These are phyloP conservation scores for Arabidopsis thaliana DNA, from an alignment of 345 rosid species.

Conservation along the genomic window DNA sequence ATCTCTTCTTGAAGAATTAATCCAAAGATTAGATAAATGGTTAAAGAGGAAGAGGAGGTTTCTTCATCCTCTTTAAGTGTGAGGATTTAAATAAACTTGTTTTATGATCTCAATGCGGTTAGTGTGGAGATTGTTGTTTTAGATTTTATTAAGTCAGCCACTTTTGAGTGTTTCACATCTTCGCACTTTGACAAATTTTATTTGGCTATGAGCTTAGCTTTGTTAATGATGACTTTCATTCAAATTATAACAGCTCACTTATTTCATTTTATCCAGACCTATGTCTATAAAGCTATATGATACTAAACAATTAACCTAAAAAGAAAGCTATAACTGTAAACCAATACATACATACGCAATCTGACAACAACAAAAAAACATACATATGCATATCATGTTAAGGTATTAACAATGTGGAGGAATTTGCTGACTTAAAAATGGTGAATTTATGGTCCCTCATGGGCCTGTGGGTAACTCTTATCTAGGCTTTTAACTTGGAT, in stretches of 20 bases:
- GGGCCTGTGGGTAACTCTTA: slow-evolving; percentile 17
- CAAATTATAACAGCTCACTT: not conserved
- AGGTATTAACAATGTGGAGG: not conserved
- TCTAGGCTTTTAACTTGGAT: not conserved
- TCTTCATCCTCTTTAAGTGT: slow-evolving; percentile 44
- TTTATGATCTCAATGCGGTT: slow-evolving; percentile 32
- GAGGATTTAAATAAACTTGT: slow-evolving; percentile 26
- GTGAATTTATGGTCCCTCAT: slow-evolving; percentile 20
- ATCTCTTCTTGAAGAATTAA: slow-evolving; percentile 1
- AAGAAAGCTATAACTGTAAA: not conserved
- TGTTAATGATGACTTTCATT: not conserved
- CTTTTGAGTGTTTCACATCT: slow-evolving; percentile 7
- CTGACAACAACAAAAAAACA: not conserved
- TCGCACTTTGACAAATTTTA: not conserved
- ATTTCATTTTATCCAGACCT: not conserved
- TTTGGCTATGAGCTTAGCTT: not conserved
- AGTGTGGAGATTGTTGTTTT: slow-evolving; percentile 34
- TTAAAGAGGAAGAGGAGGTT: slow-evolving; percentile 39
- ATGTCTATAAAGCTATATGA: not conserved
- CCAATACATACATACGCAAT: slow-evolving; percentile 12
- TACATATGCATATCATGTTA: not conserved
- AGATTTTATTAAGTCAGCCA: slow-evolving; percentile 7
- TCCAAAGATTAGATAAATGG: slow-evolving; percentile 27
- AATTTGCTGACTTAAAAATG: not conserved
- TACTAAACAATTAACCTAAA: slow-evolving; percentile 1